These are phyloP conservation scores for Aspergillus chevalieri DNA, from an alignment of 2,329 filamentous ascomycete genomes.

Conservation along the genomic window DNA sequence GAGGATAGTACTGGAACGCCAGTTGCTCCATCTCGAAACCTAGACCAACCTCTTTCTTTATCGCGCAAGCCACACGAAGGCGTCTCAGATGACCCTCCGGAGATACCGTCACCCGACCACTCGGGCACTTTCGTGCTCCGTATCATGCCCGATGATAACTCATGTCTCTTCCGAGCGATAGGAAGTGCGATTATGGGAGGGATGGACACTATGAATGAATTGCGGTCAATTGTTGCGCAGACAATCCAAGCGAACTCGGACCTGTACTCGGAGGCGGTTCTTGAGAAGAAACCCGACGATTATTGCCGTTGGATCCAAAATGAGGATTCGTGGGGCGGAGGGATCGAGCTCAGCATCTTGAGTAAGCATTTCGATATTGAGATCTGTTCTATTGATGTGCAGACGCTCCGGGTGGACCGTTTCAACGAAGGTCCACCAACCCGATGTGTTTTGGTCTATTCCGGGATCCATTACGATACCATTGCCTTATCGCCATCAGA, in stretches of 20 bases:
- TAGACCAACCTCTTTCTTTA: conserved; percentile 24
- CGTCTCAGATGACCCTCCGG: conserved; percentile 54
- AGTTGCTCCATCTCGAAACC: conserved; percentile 6
- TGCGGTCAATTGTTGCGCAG: conserved; percentile 71
- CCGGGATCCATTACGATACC: conserved; percentile 88
- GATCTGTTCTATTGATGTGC: conserved; percentile 77
- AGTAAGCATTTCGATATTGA: conserved; percentile 80
- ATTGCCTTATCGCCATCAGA: conserved; percentile 67
- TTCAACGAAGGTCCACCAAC: conserved; percentile 69
- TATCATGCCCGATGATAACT: conserved; percentile 96
- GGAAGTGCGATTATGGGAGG: conserved; percentile 68
- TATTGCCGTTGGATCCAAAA: conserved; percentile 80
- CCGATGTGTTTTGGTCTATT: conserved; percentile 79
- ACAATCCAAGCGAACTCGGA: conserved; percentile 68
- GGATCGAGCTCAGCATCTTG: conserved; percentile 80
- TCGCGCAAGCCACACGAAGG: conserved; percentile 38
- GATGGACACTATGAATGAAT: conserved; percentile 62
- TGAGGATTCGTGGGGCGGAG: conserved; percentile 81
- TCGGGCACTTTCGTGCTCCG: conserved; percentile 63
- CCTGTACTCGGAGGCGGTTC: conserved; percentile 67
- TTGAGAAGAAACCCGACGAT: conserved; percentile 64
- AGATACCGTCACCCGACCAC: conserved; percentile 52
- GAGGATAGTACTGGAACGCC: conserved; percentile 6
- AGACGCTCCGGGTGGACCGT: conserved; percentile 59
- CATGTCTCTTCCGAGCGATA: conserved; percentile 86